Evolutionary conservation across 495 filamentous ascomycete genomes (phyloP).

Genomic region (Clavariopsis aquatica): DNA sequence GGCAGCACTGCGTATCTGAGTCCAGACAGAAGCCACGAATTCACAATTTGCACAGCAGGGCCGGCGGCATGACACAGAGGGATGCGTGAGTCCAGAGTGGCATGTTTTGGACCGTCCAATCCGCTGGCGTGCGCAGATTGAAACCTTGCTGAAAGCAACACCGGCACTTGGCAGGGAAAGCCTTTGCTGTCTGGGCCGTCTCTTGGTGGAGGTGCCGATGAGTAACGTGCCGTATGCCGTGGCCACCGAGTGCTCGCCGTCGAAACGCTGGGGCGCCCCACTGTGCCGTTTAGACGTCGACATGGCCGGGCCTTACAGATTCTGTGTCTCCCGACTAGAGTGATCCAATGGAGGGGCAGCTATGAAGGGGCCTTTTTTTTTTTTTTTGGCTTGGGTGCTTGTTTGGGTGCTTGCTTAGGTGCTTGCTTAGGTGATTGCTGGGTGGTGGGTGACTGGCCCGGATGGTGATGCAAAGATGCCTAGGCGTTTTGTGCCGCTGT

Average conservation of each 20-base stretch:
- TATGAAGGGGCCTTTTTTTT: background rate
- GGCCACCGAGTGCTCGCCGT: background rate
- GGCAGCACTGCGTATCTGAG: slow-evolving; percentile 11
- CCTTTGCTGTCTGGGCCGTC: background rate
- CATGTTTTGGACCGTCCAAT: slow-evolving; percentile 9
- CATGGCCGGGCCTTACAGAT: background rate
- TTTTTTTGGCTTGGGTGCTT: no score
- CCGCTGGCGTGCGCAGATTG: slow-evolving; percentile 13
- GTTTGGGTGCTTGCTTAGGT: no score
- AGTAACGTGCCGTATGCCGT: background rate
- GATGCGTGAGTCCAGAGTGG: slow-evolving; percentile 12
- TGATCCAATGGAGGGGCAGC: background rate
- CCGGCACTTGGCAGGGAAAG: background rate
- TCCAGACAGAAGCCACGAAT: background rate
- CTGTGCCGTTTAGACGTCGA: background rate
- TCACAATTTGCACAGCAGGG: slow-evolving; percentile 14
- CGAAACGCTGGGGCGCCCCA: background rate
- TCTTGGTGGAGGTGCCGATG: background rate
- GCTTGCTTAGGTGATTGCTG: slow-evolving; percentile 1
- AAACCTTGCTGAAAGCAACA: slow-evolving; percentile 23
- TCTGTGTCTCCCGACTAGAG: background rate
- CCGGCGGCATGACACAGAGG: slow-evolving; percentile 23
- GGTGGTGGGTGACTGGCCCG: slow-evolving; percentile 1
- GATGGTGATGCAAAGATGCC: background rate
- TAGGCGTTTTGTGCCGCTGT: background rate